These are phyloP conservation scores for Lasiodiplodia sp. DNA, from an alignment of 2,329 filamentous ascomycete genomes.

Conservation along the genomic window DNA sequence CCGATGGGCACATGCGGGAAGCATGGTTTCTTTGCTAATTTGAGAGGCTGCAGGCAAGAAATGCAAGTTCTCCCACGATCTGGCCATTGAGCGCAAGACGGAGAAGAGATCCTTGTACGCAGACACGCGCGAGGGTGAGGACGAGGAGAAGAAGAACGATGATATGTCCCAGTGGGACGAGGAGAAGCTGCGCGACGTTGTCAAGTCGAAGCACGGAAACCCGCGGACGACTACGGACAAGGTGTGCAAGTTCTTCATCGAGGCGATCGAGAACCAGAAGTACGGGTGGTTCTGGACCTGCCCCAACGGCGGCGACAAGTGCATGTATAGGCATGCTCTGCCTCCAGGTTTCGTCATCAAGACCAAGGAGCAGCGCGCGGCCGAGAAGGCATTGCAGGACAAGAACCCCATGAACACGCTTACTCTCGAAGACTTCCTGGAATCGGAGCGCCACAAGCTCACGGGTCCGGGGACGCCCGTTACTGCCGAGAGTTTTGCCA, in stretches of 20 bases:
- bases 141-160: constrained; percentile 82
- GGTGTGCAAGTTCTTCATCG: constrained; percentile 98
- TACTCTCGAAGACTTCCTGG: constrained; percentile 95
- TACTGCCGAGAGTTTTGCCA: constrained; percentile 88
- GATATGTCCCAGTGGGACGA: constrained; percentile 98
- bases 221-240: constrained; percentile 95
- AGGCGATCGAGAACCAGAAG: constrained; percentile 96
- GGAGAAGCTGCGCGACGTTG: constrained; percentile 88
- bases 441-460: constrained; percentile 94
- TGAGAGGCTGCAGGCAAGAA: constrained; percentile 66
- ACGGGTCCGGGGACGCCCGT: constrained; percentile 92
- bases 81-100: constrained; percentile 86
- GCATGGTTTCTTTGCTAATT: neutral
- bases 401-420: constrained; percentile 94
- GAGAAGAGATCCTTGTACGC: constrained; percentile 93
- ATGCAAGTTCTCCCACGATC: constrained; percentile 97
- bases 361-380: constrained; percentile 94
- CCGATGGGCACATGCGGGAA: neutral
- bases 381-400: constrained; percentile 94
- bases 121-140: constrained; percentile 77
- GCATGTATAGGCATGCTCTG: constrained; percentile 97
- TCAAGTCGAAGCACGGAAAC: constrained; percentile 96
- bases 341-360: constrained; percentile 96
- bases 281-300: constrained; percentile 99
- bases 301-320: constrained; percentile 95